A percentile compares a stretch with the other conserved stretches of the same genome.
Evolutionary conservation across 2,329 filamentous ascomycete genomes (phyloP).

Genomic region (Colletotrichum noveboracense): DNA sequence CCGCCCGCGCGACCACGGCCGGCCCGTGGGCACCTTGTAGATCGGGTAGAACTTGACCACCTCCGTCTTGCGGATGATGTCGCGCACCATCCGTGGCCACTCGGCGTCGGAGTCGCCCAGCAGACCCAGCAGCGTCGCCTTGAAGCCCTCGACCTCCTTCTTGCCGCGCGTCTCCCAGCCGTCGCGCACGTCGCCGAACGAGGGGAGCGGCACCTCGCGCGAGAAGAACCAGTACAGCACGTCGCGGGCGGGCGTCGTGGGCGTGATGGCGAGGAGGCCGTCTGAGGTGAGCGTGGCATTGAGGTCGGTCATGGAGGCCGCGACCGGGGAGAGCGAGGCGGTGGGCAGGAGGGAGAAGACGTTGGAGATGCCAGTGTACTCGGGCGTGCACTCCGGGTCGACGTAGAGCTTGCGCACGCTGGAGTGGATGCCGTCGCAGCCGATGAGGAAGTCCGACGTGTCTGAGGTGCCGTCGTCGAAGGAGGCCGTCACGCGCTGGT

Average conservation of each 20-base stretch:
- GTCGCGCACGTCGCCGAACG: constrained; percentile 28
- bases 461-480: constrained; percentile 44
- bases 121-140: constrained; percentile 26
- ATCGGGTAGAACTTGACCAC: constrained; percentile 39
- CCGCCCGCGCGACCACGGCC: constrained; percentile 39
- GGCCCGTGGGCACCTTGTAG: constrained; percentile 36
- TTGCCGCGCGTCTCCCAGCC: constrained; percentile 35
- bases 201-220: constrained; percentile 30
- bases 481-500: constrained; percentile 24
- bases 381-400: constrained; percentile 27
- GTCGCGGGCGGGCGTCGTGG: constrained; percentile 28
- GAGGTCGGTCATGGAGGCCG: constrained; percentile 23
- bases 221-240: constrained; percentile 36
- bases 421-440: constrained; percentile 46
- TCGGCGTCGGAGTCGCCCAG: constrained; percentile 22
- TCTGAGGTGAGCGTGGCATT: constrained; percentile 33
- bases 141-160: constrained; percentile 34
- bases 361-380: constrained; percentile 37
- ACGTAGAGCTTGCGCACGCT: constrained; percentile 34
- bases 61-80: constrained; percentile 22
- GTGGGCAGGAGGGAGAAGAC: constrained; percentile 25
- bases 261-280: constrained; percentile 30
- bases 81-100: constrained; percentile 28
- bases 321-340: constrained; percentile 12
- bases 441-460: constrained; percentile 39